These are phyloP conservation scores for Didymella arachidicola DNA, from an alignment of 2,329 filamentous ascomycete species.

Conservation along the genomic window DNA sequence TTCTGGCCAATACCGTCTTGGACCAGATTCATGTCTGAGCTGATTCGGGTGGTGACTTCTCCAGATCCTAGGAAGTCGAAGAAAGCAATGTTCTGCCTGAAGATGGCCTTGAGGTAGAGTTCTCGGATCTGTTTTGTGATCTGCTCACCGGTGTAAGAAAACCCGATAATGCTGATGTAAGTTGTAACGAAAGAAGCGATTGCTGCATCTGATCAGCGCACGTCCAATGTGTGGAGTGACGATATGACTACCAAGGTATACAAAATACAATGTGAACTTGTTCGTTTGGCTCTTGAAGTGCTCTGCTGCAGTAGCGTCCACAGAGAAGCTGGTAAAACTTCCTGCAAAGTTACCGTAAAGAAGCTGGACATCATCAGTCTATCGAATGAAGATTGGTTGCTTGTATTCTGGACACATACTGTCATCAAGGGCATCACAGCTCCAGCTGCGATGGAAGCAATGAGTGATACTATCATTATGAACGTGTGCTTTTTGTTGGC, in stretches of 20 bases:
- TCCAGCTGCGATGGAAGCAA: conserved; percentile 75
- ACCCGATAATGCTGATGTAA: conserved; percentile 77
- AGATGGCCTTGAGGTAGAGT: conserved; percentile 70
- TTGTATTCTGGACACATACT: conserved; percentile 30
- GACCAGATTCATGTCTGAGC: conserved; percentile 90
- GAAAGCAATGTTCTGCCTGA: conserved; percentile 53
- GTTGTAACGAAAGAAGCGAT: conserved; percentile 70
- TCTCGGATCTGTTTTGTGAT: conserved; percentile 56
- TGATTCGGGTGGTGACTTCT: conserved; percentile 95
- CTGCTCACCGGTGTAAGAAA: conserved; percentile 71
- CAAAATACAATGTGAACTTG: conserved; percentile 48
- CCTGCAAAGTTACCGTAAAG: conserved; percentile 52
- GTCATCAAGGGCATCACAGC: conserved; percentile 80
- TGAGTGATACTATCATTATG: conserved; percentile 60
- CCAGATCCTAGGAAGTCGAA: conserved; percentile 89
- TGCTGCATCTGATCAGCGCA: conserved; percentile 24
- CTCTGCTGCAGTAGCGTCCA: conserved; percentile 36
- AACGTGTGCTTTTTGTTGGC: conserved; percentile 51
- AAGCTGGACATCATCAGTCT: conserved; percentile 29
- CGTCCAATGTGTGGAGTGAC: too few relatives aligned
- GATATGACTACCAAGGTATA: conserved; percentile 45
- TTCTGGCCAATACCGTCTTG: conserved; percentile 79
- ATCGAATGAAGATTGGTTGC: not conserved
- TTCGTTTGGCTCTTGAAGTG: conserved; percentile 43
- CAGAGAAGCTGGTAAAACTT: conserved; percentile 47